Base-by-base conservation (phyloP, 1,284 basidiomycete species). In the Phylloboletellus chloephorus region DNA sequence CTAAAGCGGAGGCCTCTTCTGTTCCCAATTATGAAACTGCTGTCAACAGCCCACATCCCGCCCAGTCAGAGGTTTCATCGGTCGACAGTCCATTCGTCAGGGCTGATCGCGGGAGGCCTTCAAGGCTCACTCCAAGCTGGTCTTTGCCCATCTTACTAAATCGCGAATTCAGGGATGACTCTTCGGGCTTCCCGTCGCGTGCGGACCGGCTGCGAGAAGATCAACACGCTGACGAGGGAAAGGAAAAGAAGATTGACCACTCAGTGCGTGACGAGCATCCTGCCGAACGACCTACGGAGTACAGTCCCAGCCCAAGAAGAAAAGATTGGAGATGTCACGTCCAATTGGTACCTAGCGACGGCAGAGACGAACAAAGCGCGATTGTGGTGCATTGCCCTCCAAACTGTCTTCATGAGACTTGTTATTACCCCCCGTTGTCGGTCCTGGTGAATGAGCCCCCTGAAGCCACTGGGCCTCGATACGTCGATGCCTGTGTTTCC, bases 401-500 rank as follows among this genome's bases (percentile, higher is more conserved):
- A 6, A 37, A 28, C 5, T 63, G 61, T 19, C 25, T 7, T 13
- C 59, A 60, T 23, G 34, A 48, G 28, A 33, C 37, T 38, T 57
- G 55, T 15, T 36, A 33, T 37, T 12, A 11, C 21, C 7, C 20
- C 24, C 17, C 36, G 9, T 23, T 19, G 10, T 31, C 46, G 3
- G 20, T 23, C 38, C 13, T 28, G 23, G 20, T 9, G 16, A 24
- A 32, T 3, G 26, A 38, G 7, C n/a, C 29, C n/a, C 10, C 31
- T 11, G 23, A 8, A 37, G 10, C 17, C n/a, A n/a, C 21, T n/a
- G 12, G 28, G 22, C 3, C 48, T 30, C 52, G 31, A 46, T 54
- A 63, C 15, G 51, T 46, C 12, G 60, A 59, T 36, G 53, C 48
- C 29, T 43, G 41, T 13, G 59, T 59, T 33, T 59, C 57, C 19